phyloP scores from a whole-genome alignment of 2,329 filamentous ascomycete genomes.

The Juglanconis sp. region DNA sequence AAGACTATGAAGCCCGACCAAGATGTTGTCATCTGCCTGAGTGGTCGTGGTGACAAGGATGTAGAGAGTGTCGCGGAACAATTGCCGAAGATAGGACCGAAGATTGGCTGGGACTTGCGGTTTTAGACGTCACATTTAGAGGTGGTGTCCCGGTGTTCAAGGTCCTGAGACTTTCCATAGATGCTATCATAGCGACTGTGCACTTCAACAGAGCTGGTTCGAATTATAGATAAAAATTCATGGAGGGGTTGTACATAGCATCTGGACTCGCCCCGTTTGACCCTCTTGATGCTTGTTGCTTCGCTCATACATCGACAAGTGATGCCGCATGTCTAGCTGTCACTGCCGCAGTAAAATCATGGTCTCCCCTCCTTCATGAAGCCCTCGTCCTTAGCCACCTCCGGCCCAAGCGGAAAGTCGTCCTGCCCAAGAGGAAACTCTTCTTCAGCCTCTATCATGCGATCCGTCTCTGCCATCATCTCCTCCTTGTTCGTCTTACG shows the following conservation, averaged over 20 bases:
- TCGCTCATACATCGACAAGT: neutral
- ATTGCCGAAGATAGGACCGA: constrained; percentile 79
- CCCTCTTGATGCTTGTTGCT: neutral
- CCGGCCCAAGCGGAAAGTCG: constrained; percentile 32
- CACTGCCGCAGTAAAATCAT: neutral
- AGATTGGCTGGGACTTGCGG: constrained; percentile 73
- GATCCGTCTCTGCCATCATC: constrained; percentile 36
- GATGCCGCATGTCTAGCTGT: neutral
- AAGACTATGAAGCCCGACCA: constrained; percentile 88
- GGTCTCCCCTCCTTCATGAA: constrained; percentile 28
- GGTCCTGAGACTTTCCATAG: neutral
- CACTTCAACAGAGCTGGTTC: neutral
- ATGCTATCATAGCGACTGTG: neutral
- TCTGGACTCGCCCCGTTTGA: neutral
- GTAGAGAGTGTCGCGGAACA: constrained; percentile 97
- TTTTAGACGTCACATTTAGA: constrained; percentile 43
- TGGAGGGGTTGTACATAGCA: neutral
- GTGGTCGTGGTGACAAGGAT: constrained; percentile 94
- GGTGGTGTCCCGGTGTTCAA: neutral
- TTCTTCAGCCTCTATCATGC: constrained; percentile 37
- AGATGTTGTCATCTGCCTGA: constrained; percentile 91
- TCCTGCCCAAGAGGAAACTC: constrained; percentile 47
- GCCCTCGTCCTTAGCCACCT: constrained; percentile 21
- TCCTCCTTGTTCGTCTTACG: constrained; percentile 16
- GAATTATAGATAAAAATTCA: neutral